phyloP scores from a whole-genome alignment of 2,329 filamentous ascomycete genomes.

The Harringtonia lauricola region DNA sequence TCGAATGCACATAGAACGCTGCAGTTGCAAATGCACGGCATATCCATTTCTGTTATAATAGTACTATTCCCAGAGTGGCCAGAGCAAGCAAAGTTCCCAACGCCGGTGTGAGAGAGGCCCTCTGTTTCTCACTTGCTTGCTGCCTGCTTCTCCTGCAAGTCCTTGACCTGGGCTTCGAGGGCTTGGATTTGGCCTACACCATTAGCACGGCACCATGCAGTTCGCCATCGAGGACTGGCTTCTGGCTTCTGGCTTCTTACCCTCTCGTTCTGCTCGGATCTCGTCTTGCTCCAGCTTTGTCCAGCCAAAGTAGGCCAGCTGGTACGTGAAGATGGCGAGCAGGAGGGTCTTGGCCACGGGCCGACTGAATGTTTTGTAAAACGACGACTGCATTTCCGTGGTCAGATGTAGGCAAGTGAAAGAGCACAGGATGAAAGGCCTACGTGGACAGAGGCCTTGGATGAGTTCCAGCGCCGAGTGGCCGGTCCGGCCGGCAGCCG shows the following conservation, averaged over 20 bases:
- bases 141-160: constrained; percentile 17
- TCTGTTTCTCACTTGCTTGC: background rate
- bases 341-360: constrained; percentile 66
- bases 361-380: constrained; percentile 65
- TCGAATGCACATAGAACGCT: too few species aligned
- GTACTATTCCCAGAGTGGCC: too few species aligned
- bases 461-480: background rate
- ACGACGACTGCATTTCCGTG: constrained; percentile 23
- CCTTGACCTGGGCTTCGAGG: constrained; percentile 26
- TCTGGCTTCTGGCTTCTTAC: constrained; percentile 34
- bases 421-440: background rate
- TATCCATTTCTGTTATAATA: too few species aligned
- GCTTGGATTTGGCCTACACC: constrained; percentile 17
- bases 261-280: constrained; percentile 44
- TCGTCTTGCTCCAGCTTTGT: constrained; percentile 64
- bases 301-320: constrained; percentile 67
- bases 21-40: too few species aligned
- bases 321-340: constrained; percentile 67
- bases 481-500: background rate
- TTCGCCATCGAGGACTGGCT: too few species aligned
- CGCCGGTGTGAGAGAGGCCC: too few species aligned
- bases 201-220: background rate
- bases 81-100: too few species aligned
- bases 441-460: background rate
- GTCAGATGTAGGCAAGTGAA: background rate